Conservation (phyloP, 768 basidiomycete genomes). For the Tylopilus cervinicoccineus region DNA sequence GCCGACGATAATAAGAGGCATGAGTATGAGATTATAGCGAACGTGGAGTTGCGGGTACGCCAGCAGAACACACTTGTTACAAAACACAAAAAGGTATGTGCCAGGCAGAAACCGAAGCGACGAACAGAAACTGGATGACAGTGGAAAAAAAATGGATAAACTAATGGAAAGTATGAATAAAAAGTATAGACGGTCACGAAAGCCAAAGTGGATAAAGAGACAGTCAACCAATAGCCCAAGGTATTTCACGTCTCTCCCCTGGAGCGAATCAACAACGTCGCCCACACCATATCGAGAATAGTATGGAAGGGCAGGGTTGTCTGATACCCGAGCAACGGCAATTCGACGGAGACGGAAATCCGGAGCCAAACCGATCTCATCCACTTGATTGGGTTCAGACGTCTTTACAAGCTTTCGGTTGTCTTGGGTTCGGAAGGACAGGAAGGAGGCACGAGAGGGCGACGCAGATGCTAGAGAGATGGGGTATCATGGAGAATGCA, state of each 20-base stretch:
- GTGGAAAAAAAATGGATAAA: slow-evolving; percentile 27
- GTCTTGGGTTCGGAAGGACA: slow-evolving; percentile 27
- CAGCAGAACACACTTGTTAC: slow-evolving; percentile 19
- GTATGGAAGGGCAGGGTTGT: slow-evolving; percentile 6
- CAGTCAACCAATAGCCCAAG: slow-evolving; percentile 63
- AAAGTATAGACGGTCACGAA: slow-evolving; percentile 30
- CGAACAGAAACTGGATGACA: slow-evolving; percentile 33
- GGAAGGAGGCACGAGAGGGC: slow-evolving; percentile 19
- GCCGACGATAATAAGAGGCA: slow-evolving; percentile 27
- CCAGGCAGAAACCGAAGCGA: slow-evolving; percentile 29
- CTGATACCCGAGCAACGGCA: slow-evolving; percentile 6
- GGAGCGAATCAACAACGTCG: too few species aligned
- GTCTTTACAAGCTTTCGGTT: slow-evolving; percentile 31
- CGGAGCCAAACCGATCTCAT: slow-evolving; percentile 45
- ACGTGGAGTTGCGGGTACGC: slow-evolving; percentile 25
- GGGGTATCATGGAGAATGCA: slow-evolving; percentile 31
- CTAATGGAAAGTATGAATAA: slow-evolving; percentile 21
- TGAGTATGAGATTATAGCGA: slow-evolving; percentile 29
- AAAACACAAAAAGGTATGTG: slow-evolving; percentile 23
- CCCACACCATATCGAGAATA: slow-evolving; percentile 9
- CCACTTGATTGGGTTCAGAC: slow-evolving; percentile 33
- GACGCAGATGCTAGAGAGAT: slow-evolving; percentile 26
- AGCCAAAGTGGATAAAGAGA: slow-evolving; percentile 47
- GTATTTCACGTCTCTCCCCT: slow-evolving; percentile 21
- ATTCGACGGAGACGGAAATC: slow-evolving; percentile 27